Base-by-base conservation (phyloP, 352 stramenopile species). In the Achlya hypogyna region DNA sequence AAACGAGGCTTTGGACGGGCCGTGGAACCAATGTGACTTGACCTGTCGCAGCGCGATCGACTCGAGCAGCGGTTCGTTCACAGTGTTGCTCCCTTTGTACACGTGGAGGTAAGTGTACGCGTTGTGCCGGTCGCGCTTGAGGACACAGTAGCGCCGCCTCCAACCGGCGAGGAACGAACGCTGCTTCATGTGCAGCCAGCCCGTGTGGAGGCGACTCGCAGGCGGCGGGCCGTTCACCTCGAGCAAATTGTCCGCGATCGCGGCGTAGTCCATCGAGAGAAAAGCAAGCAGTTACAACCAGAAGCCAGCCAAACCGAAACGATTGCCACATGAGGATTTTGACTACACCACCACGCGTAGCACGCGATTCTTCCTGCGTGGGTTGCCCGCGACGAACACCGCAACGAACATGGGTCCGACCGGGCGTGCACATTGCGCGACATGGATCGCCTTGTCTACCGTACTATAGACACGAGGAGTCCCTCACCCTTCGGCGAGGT, bases 111-210 rank as follows among this genome's bases (percentile, higher is more conserved):
- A 56, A 12, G n/a, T 16, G 31, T 56, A 56, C 31, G 31, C 49
- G 31, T n/a, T 16, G 31, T 56, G 12, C 12, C 49, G 49, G 31
- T 56, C 49, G 12, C 31, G 49, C 49, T 56, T 56, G 25, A 56
- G 31, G 31, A 56, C 49, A 20, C 49, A 56, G 31, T 22, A 56
- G 49, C 49, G 49, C 31, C 49, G 49, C 31, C 25, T 56, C 49
- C 49, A 56, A 16, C 49, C 49, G 12, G 49, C 16, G 25, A 56
- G 31, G 31, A 56, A 56, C 49, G 31, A 56, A 20, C 49, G 49
- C 31, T 56, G 49, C 49, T 56, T 56, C 49, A 56, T 56, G 31
- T 56, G 49, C 49, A 56, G 31, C 49, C 49, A 56, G 31, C 49
- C 31, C 31, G 49, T 35, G 31, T 56, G 49, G 12, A 56, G 31